Evolutionary conservation across 2,329 filamentous ascomycete species (phyloP), one percentile per base, ranked within the genome.

Genomic region (Pseudofabraea citricarpa): DNA sequence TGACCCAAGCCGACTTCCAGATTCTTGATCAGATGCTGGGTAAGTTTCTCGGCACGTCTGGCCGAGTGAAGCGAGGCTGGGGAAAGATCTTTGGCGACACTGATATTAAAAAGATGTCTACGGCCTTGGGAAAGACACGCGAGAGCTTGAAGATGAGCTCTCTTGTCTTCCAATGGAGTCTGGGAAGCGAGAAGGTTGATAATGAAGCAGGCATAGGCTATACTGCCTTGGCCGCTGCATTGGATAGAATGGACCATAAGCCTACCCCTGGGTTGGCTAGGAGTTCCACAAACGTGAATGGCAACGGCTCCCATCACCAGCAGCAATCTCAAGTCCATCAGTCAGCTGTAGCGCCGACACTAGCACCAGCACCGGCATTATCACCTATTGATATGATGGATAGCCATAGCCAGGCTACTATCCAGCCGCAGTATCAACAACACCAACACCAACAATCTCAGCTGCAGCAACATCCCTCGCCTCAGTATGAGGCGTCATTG

Each of bases 131-230:
- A 8, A 77, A 72, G 58, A 81, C 75, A 10, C 72, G 76, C 8
- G 80, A 85, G 52, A 73, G 77, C 2, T 62, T 86, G 38, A 75
- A 74, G 52, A 79, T 84, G 69, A 83, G 78, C 55, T 74, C 78
- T 6, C 68, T 80, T 35, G 73, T 82, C 53, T 79, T 85, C 60
- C 74, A 82, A 51, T 85, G 81, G 79, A 78, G 74, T 16, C 66
- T 85, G 3, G 79, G 79, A 7, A 71, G 71, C 22, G 69, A 71
- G 16, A 77, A 74, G 56, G 73, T 76, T 13, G 79, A 83, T 51
- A 73, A 74, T 13, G 72, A 78, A 10, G 71, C 78, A 32, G 79
- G 80, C 15, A 83, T 84, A 36, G 83, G 83, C 33, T 87, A 83
- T 56, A 81, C 80, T 2, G 80, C 80, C 4, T 70, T 87, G 6